Evolutionary conservation across 495 filamentous ascomycete genomes (phyloP).

Genomic region (Penicillium crystallinum): DNA sequence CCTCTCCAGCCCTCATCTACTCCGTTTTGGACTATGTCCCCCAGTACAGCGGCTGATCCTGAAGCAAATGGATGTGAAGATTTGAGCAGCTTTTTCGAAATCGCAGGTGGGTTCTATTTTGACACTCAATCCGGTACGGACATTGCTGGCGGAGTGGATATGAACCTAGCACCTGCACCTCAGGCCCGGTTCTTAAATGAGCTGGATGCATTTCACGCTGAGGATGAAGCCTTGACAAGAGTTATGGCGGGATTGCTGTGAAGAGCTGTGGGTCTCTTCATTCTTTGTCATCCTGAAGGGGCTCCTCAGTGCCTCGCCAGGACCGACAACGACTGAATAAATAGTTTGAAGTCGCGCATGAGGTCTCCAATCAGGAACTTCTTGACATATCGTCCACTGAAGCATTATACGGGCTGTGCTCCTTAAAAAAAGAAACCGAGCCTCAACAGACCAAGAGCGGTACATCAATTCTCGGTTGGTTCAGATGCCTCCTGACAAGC

Average conservation of each 20-base stretch:
- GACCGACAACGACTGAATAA: too few species aligned
- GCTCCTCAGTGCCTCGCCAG: too few species aligned
- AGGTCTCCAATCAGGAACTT: too few species aligned
- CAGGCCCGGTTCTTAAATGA: conserved; percentile 8
- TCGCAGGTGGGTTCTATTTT: conserved; percentile 37
- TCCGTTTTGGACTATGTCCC: conserved; percentile 21
- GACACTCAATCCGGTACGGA: conserved; percentile 17
- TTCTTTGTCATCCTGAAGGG: neutral
- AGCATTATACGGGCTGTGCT: too few species aligned
- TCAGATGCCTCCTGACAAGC: too few species aligned
- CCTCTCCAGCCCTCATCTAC: conserved; percentile 12
- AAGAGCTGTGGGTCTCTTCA: neutral
- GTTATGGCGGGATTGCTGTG: conserved; percentile 40
- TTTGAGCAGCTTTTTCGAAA: conserved; percentile 42
- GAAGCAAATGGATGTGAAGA: conserved; percentile 33
- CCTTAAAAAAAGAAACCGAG: too few species aligned
- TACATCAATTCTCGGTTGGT: too few species aligned
- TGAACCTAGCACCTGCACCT: conserved; percentile 7
- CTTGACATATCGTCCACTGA: too few species aligned
- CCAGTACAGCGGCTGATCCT: conserved; percentile 2
- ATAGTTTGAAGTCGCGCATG: too few species aligned
- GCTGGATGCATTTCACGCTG: conserved; percentile 32
- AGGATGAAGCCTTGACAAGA: conserved; percentile 38
- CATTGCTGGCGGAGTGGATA: conserved; percentile 7
- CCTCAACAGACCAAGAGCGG: too few species aligned